Percentiles rank a stretch among this genome's conserved stretches.
Evolutionary conservation across 2,329 filamentous ascomycete genomes (phyloP).

Genomic region (Penicillium thymicola): DNA sequence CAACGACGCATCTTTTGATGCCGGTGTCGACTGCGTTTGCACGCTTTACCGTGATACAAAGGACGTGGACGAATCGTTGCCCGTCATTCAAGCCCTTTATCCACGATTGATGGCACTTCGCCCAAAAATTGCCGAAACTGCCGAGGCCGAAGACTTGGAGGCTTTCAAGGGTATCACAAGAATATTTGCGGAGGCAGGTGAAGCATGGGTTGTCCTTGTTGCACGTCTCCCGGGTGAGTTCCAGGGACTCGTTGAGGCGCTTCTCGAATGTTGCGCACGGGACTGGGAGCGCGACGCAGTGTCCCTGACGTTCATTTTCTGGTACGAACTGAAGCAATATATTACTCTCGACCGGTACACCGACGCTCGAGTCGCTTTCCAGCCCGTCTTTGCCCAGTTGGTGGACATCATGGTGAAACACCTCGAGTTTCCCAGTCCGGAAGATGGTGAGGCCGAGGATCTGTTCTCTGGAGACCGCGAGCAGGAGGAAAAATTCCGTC

Average conservation of each 20-base stretch:
- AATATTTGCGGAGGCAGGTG: constrained; percentile 87
- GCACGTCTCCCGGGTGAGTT: constrained; percentile 80
- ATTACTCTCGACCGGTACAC: constrained; percentile 87
- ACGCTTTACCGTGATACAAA: constrained; percentile 87
- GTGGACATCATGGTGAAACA: constrained; percentile 92
- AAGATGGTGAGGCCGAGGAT: constrained; percentile 68
- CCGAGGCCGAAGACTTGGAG: constrained; percentile 78
- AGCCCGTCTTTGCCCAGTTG: constrained; percentile 80
- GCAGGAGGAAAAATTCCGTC: constrained; percentile 92
- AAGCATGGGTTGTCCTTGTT: constrained; percentile 90
- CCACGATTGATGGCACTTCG: constrained; percentile 73
- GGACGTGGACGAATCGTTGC: constrained; percentile 86
- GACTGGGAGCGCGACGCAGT: constrained; percentile 90
- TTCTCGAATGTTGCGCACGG: constrained; percentile 85
- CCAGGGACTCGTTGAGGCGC: constrained; percentile 77
- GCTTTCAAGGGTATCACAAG: constrained; percentile 84
- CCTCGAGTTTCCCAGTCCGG: constrained; percentile 78
- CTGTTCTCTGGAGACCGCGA: constrained; percentile 95
- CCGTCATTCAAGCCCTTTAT: constrained; percentile 77
- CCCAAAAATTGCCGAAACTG: constrained; percentile 71
- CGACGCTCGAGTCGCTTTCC: constrained; percentile 69
- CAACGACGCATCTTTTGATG: constrained; percentile 73
- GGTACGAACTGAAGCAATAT: constrained; percentile 98
- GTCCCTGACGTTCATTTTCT: constrained; percentile 91
- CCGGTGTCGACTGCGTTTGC: constrained; percentile 88